phyloP scores from a whole-genome alignment of 192 early-diverging fungal species.

The Coemansia sp. region DNA sequence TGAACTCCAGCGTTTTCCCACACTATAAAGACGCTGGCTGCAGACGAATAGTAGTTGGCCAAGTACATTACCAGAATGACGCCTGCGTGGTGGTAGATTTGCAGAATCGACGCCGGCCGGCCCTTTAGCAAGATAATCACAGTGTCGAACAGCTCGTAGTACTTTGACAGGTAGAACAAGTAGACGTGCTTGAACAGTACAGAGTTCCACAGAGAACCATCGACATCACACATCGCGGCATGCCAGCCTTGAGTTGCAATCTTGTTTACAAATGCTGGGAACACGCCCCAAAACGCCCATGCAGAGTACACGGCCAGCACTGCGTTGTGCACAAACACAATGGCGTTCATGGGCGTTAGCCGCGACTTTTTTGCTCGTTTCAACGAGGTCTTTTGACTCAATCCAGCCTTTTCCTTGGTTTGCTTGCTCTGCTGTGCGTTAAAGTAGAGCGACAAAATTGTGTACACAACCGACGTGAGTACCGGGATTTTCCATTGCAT shows the following conservation, averaged over 20 bases:
- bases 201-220: slow-evolving; percentile 63
- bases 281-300: slow-evolving; percentile 67
- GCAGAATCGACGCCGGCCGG: slow-evolving; percentile 66
- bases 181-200: slow-evolving; percentile 59
- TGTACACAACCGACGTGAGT: slow-evolving; percentile 58
- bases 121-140: slow-evolving; percentile 57
- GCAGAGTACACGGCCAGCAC: slow-evolving; percentile 69
- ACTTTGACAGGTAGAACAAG: slow-evolving; percentile 83
- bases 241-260: slow-evolving; percentile 54
- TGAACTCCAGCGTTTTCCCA: slow-evolving; percentile 81
- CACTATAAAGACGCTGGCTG: slow-evolving; percentile 83
- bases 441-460: slow-evolving; percentile 38
- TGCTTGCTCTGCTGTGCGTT: slow-evolving; percentile 14
- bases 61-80: slow-evolving; percentile 82
- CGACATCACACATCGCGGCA: slow-evolving; percentile 67
- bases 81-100: slow-evolving; percentile 86
- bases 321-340: slow-evolving; percentile 78
- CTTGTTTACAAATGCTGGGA: slow-evolving; percentile 57
- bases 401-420: neutral
- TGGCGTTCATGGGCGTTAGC: slow-evolving; percentile 61
- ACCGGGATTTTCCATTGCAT: slow-evolving; percentile 72
- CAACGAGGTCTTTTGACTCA: too few species aligned
- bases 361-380: slow-evolving; percentile 7
- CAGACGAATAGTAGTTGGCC: slow-evolving; percentile 65
- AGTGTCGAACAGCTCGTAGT: slow-evolving; percentile 44